Evolutionary conservation across 106 monocot genomes (phyloP), one percentile per base, ranked within the genome.

Genomic region (Acorus gramineus): DNA sequence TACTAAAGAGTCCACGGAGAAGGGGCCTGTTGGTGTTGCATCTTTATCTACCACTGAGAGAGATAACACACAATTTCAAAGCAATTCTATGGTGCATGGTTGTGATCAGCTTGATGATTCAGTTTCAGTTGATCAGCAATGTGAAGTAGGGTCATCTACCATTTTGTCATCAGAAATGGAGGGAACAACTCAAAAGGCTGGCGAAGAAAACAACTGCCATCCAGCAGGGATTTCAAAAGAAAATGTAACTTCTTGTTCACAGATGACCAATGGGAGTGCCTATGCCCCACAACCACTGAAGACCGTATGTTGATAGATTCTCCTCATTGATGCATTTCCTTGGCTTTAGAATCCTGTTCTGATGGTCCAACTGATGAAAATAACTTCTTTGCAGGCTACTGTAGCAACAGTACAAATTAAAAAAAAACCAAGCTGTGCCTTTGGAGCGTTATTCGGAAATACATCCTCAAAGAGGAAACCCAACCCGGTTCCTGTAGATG

Each of bases 361-460:
- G 2, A 7, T 61, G 28, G 28, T 28, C 28, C 1, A 1, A 28
- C 28, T 28, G 28, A 28, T 28, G 28, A 28, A 28, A 28, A 28
- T 28, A 28, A 28, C 28, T 28, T 28, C 28, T 42, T 53, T 66
- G 66, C 65, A 90, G 89, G 78, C 43, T 62, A 78, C 53, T 49
- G 55, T 66, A 69, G 75, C 65, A 9, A 73, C 84, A 7, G 74
- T 90, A 14, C 82, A 87, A 62, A 76, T 78, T 11, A 47, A 65
- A 28, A 83, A 83, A 61, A 96, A 78, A 66, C 82, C 86, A 49
- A 72, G 54, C 11, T 10, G 81, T 28, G 71, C 71, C 56, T 96
- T 96, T 68, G 87, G 87, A 58, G 82, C 83, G 63, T 62, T 90
- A 59, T 74, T 87, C 47, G 84, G 90, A 45, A 80, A 78, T 49